A percentile compares a stretch with the other conserved stretches of the same genome.
phyloP scores from a whole-genome alignment of 257 asterid genomes.

The Gynochthodes officinalis region DNA sequence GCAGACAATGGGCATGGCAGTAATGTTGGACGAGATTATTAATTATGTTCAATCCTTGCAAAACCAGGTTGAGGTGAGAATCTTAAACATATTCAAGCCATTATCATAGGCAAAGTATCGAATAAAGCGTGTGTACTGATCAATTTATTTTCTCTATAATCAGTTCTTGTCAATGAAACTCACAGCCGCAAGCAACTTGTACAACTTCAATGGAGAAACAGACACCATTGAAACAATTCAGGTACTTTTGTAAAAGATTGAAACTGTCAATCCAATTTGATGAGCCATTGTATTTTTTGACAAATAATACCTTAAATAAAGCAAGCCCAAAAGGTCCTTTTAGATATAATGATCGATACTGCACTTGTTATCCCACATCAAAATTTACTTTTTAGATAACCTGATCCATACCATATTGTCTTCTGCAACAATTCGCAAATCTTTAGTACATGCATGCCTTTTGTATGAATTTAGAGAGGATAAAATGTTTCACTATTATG shows the following conservation, averaged over 20 bases:
- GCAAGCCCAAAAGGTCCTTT: no score
- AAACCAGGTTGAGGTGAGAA: constrained; percentile 83
- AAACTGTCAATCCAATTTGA: no score
- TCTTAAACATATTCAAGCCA: background rate
- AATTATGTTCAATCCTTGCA: constrained; percentile 87
- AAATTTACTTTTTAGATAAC: background rate
- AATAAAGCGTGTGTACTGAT: no score
- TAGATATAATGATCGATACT: no score
- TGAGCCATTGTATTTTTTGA: no score
- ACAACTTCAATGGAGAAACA: constrained; percentile 59
- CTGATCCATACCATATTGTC: background rate
- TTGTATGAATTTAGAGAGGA: background rate
- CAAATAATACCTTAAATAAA: no score
- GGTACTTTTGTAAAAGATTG: constrained; percentile 27
- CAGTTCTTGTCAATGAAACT: constrained; percentile 92
- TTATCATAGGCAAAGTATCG: no score
- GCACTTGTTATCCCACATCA: no score
- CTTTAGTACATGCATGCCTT: background rate
- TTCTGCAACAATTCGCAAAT: no score
- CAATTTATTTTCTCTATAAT: background rate
- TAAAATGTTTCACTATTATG: no score
- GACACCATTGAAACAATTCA: constrained; percentile 48
- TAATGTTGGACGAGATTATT: constrained; percentile 89
- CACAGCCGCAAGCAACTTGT: constrained; percentile 66
- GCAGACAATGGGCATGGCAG: constrained; percentile 98